These are phyloP conservation scores for Acacia acuminata DNA, from an alignment of 306 rosid species.

Conservation along the genomic window DNA sequence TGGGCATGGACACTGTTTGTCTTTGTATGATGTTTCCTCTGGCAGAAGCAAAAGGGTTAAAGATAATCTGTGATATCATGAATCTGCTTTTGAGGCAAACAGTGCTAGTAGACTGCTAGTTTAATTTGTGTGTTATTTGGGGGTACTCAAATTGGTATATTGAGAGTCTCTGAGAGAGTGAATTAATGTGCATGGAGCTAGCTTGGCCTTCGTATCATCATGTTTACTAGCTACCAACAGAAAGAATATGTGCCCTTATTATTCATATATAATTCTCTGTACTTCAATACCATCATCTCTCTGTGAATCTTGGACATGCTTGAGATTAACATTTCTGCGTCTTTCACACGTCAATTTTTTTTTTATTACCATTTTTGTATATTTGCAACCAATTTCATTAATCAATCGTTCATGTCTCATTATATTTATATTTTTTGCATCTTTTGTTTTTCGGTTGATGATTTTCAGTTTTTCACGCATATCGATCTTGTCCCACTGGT, in stretches of 20 bases:
- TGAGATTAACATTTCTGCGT: conserved; percentile 31
- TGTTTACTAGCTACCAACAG: conserved; percentile 21
- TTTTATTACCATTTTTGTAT: background rate
- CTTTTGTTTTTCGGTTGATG: background rate
- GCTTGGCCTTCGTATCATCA: conserved; percentile 12
- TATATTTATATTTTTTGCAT: background rate
- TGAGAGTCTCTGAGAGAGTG: background rate
- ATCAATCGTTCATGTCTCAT: background rate
- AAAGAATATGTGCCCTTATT: conserved; percentile 21
- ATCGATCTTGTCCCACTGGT: background rate
- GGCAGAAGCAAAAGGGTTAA: conserved; percentile 43
- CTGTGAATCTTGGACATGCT: background rate
- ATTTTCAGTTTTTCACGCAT: background rate
- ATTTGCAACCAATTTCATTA: background rate
- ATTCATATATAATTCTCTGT: background rate
- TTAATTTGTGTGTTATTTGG: background rate
- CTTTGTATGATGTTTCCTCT: conserved; percentile 34
- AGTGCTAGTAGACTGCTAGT: conserved; percentile 4
- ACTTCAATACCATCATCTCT: conserved; percentile 23
- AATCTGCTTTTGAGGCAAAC: conserved; percentile 39
- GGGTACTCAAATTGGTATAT: background rate
- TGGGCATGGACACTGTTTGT: conserved; percentile 26
- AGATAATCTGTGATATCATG: conserved; percentile 37
- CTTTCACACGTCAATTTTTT: background rate
- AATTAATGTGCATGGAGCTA: conserved; percentile 16